Base-by-base conservation (phyloP, 2,329 filamentous ascomycete genomes). In the Penicillium brevicompactum region DNA sequence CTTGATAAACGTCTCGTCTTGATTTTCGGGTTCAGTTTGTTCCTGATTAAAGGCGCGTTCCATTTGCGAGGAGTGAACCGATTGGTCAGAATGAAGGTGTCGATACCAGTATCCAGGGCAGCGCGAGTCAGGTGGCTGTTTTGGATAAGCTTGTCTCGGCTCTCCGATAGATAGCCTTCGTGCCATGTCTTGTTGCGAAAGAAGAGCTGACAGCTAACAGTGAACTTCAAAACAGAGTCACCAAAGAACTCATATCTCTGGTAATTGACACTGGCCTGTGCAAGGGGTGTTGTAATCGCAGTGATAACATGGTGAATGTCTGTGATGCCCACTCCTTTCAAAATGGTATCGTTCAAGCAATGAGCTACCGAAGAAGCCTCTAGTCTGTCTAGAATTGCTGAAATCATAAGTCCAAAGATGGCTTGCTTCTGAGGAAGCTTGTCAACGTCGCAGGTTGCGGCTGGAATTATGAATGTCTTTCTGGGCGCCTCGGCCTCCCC, bases 231-330 rank as follows among this genome's bases (percentile, higher is more conserved):
- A 1, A 96, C 79, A 0, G 86, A 86, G 66, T 97, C 93, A 0
- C 94, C 94, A 0, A 97, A 76, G 62, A 95, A 95, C 69, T 97
- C 94, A 0, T 96, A 77, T 2, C 89, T 81, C 65, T 97, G 89
- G 67, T 97, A 97, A 60, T 96, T 83, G 0, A 80, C 81, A 1
- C 76, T 70, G 46, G 87, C 85, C 2, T 72, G 67, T 0, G 90
- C 85, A 1, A 79, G 79, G 0, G 87, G 84, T 0, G 90, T 79
- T 48, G 83, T 89, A 47, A 95, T 87, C 1, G 92, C 91, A 9
- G 84, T 86, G 1, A 86, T 69, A 0, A 95, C 68, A 32, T 88
- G 75, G 0, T 76, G 72, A 3, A 84, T 60, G 59, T 88, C 72
- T 0, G 71, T 70, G 34, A 93, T 82, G 0, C 70, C 67, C 1